These are phyloP conservation scores for Aspergillus pseudoviridinutans DNA, from an alignment of 2,329 filamentous ascomycete species.

Conservation along the genomic window DNA sequence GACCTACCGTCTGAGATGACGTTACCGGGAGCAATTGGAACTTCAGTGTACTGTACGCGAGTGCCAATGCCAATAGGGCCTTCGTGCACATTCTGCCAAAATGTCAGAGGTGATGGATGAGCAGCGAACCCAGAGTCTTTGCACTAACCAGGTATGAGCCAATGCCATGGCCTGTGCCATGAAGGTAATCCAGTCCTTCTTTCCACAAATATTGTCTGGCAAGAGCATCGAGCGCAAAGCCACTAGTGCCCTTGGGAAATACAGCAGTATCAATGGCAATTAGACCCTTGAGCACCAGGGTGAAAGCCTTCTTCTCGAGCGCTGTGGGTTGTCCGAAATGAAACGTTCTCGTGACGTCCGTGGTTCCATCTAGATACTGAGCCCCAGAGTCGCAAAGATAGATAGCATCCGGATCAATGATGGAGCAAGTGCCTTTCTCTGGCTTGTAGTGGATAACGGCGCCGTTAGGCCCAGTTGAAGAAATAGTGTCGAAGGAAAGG, in stretches of 20 bases:
- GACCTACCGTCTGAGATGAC: slow-evolving; percentile 73
- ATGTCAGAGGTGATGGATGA: slow-evolving; percentile 13
- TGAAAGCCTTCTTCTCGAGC: slow-evolving; percentile 85
- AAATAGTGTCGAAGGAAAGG: slow-evolving; percentile 92
- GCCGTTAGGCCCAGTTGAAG: slow-evolving; percentile 86
- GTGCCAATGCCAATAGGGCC: slow-evolving; percentile 96
- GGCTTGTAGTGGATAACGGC: slow-evolving; percentile 96
- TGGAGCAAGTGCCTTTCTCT: slow-evolving; percentile 73
- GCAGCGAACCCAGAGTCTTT: background rate
- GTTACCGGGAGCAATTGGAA: slow-evolving; percentile 84
- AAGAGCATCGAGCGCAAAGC: slow-evolving; percentile 82
- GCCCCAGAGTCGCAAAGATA: slow-evolving; percentile 97
- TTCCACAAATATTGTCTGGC: slow-evolving; percentile 93
- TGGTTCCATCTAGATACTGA: slow-evolving; percentile 95
- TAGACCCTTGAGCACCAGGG: slow-evolving; percentile 88
- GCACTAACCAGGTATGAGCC: slow-evolving; percentile 69
- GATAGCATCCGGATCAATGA: slow-evolving; percentile 77
- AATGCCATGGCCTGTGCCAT: slow-evolving; percentile 93
- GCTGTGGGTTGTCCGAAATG: slow-evolving; percentile 84
- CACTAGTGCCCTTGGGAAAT: slow-evolving; percentile 93
- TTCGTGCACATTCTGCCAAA: slow-evolving; percentile 76
- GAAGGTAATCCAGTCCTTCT: slow-evolving; percentile 87
- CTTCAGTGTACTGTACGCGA: slow-evolving; percentile 84
- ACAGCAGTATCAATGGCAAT: slow-evolving; percentile 81
- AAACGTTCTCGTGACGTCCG: slow-evolving; percentile 87